Evolutionary conservation across 345 rosid species (phyloP).

Genomic region (Brassica rapa): DNA sequence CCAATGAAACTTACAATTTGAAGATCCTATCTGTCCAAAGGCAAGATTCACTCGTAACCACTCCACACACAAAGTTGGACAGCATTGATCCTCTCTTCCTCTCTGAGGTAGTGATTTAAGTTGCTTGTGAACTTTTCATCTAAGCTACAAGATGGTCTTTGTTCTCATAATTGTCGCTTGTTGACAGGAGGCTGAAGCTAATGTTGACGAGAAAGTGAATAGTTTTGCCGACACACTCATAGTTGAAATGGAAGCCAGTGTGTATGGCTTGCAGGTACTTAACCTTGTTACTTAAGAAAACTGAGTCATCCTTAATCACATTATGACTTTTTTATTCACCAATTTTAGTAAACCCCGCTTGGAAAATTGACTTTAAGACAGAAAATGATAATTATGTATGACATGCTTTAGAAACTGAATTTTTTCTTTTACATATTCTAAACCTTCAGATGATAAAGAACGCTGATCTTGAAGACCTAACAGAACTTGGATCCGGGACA

Average conservation of each 20-base stretch:
- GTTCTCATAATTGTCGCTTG: constrained; percentile 18
- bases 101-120: constrained; percentile 32
- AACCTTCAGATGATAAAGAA: constrained; percentile 59
- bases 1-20: constrained; percentile 23
- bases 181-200: constrained; percentile 47
- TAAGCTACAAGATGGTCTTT: not conserved
- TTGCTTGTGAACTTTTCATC: constrained; percentile 15
- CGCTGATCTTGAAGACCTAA: constrained; percentile 68
- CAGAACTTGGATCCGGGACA: constrained; percentile 69
- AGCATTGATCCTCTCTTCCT: constrained; percentile 37
- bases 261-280: constrained; percentile 67
- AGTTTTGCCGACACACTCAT: constrained; percentile 50
- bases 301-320: constrained; percentile 11
- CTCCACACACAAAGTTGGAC: constrained; percentile 35
- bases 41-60: constrained; percentile 38
- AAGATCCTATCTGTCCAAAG: constrained; percentile 21
- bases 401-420: not conserved
- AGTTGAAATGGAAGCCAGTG: constrained; percentile 73
- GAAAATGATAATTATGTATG: not conserved
- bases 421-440: not conserved
- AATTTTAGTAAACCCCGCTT: not conserved
- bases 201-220: constrained; percentile 39
- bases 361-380: not conserved
- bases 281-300: not conserved
- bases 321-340: not conserved